These are phyloP conservation scores for Sclerotinia minor DNA, from an alignment of 2,329 filamentous ascomycete species.

Conservation along the genomic window DNA sequence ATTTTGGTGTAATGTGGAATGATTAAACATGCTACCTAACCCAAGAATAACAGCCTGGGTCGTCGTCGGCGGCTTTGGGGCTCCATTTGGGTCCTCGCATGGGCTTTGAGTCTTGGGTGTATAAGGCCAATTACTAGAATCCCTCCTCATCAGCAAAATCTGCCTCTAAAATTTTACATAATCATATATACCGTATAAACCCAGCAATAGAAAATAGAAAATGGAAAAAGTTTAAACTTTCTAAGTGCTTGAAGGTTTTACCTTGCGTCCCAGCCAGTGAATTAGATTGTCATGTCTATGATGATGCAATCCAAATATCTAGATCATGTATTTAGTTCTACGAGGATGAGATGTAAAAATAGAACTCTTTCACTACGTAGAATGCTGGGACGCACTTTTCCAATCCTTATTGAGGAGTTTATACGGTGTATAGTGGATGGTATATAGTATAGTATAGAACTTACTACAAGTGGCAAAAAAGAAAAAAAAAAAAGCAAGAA, in stretches of 20 bases:
- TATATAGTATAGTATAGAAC: background rate
- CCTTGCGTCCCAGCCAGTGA: no score
- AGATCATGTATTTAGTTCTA: no score
- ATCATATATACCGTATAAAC: background rate
- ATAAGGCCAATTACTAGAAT: conserved; percentile 29
- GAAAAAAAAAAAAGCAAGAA: no score
- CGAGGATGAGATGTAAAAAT: no score
- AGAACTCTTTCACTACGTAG: no score
- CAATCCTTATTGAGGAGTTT: background rate
- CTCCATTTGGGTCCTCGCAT: conserved; percentile 47
- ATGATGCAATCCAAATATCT: no score
- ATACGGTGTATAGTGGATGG: background rate
- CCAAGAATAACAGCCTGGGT: conserved; percentile 49
- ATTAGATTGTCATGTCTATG: no score
- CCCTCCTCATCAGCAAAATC: background rate
- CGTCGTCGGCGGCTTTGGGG: conserved; percentile 30
- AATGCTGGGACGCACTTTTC: no score
- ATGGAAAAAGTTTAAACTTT: no score
- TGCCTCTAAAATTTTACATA: background rate
- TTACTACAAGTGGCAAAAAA: no score
- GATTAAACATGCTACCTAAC: conserved; percentile 60
- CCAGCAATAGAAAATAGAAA: no score
- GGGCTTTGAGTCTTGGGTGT: conserved; percentile 21
- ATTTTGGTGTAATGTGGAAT: conserved; percentile 53
- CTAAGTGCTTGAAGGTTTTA: no score